Percentiles rank a stretch among this genome's conserved stretches.
These are phyloP conservation scores for Bipolaris gigantea DNA, from an alignment of 2,329 filamentous ascomycete genomes.

Conservation along the genomic window DNA sequence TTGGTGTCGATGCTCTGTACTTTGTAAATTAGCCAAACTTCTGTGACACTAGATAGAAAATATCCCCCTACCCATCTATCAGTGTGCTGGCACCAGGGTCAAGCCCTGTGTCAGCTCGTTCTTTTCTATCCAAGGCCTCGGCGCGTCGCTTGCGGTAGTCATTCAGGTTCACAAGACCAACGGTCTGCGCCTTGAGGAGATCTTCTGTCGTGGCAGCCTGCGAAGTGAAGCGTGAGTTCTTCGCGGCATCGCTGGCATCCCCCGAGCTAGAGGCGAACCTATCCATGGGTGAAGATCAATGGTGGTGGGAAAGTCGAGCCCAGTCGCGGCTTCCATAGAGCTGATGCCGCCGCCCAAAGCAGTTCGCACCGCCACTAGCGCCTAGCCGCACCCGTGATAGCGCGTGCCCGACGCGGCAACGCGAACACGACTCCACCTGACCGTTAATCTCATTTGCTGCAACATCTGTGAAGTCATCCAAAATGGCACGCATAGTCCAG, in stretches of 20 bases:
- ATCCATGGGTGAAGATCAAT: slow-evolving; percentile 26
- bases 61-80: slow-evolving; percentile 59
- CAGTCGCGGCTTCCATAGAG: neutral
- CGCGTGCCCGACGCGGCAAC: slow-evolving; percentile 23
- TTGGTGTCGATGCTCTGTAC: slow-evolving; percentile 58
- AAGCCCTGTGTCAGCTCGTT: slow-evolving; percentile 73
- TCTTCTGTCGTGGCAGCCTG: slow-evolving; percentile 79
- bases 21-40: slow-evolving; percentile 56
- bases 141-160: slow-evolving; percentile 96
- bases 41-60: no score
- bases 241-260: slow-evolving; percentile 24
- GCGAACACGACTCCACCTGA: slow-evolving; percentile 2
- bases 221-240: slow-evolving; percentile 67
- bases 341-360: slow-evolving; percentile 9
- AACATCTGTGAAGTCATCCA: slow-evolving; percentile 7
- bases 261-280: slow-evolving; percentile 27
- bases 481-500: slow-evolving; percentile 37
- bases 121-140: slow-evolving; percentile 89
- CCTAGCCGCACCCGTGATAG: slow-evolving; percentile 23
- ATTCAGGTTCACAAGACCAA: slow-evolving; percentile 86
- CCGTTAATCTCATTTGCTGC: neutral
- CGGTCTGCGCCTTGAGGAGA: slow-evolving; percentile 79
- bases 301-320: neutral
- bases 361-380: slow-evolving; percentile 1
- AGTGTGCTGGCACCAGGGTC: slow-evolving; percentile 57